Conservation (phyloP, 2,329 filamentous ascomycete species). For the Ceratocystis destructans region DNA sequence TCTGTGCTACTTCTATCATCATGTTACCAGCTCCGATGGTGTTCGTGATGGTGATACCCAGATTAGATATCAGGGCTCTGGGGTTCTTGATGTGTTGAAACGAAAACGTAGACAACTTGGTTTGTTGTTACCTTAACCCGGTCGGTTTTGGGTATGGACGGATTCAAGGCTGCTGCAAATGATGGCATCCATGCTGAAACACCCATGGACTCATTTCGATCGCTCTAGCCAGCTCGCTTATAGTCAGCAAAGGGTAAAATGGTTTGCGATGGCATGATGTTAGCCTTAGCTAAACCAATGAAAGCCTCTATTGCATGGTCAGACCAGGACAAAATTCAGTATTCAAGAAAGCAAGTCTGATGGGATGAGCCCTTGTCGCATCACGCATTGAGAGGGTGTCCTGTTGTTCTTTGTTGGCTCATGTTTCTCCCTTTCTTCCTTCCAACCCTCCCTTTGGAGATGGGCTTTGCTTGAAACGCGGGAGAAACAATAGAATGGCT, state of each 20-base stretch:
- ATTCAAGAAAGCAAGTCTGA: too few species aligned
- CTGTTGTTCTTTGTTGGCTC: background rate
- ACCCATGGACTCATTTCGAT: background rate
- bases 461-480: slow-evolving; percentile 5
- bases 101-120: background rate
- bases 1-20: background rate
- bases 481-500: background rate
- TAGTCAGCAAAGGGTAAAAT: background rate
- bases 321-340: too few species aligned
- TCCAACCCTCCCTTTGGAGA: background rate
- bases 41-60: background rate
- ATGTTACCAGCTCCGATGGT: background rate
- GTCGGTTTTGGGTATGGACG: background rate
- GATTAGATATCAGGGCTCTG: background rate
- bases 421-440: background rate
- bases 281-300: background rate
- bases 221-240: slow-evolving; percentile 2
- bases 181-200: slow-evolving; percentile 4
- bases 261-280: background rate
- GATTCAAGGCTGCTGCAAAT: background rate
- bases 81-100: background rate
- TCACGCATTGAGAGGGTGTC: background rate
- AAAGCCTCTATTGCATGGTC: background rate
- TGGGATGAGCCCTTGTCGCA: too few species aligned
- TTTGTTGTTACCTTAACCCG: background rate